Conservation (phyloP, 108 stramenopile genomes). For the Hondaea fermentalgiana region DNA sequence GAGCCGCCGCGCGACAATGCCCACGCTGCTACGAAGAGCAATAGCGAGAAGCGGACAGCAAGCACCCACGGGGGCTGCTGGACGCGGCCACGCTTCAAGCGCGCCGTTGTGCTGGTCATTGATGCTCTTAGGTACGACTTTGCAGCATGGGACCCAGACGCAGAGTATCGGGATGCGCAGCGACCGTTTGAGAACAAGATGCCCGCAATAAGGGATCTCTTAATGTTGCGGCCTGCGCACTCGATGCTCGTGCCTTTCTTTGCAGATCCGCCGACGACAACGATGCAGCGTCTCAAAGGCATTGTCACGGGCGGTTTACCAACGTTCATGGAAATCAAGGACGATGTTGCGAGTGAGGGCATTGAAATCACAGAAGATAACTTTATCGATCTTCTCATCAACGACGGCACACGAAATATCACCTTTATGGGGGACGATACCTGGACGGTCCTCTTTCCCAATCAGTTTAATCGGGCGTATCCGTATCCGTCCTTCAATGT, state of each 20-base stretch:
- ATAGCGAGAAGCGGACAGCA: background rate
- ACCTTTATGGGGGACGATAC: slow-evolving; percentile 95
- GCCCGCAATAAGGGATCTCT: slow-evolving; percentile 36
- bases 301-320: slow-evolving; percentile 89
- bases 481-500: slow-evolving; percentile 94
- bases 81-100: slow-evolving; percentile 63
- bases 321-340: slow-evolving; percentile 73
- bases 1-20: background rate
- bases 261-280: slow-evolving; percentile 97
- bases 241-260: slow-evolving; percentile 70
- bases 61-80: slow-evolving; percentile 43
- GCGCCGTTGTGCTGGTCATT: slow-evolving; percentile 72
- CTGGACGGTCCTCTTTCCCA: slow-evolving; percentile 84
- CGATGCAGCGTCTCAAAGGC: slow-evolving; percentile 93
- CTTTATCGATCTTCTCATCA: slow-evolving; percentile 27
- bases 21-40: background rate
- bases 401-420: slow-evolving; percentile 30
- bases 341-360: slow-evolving; percentile 42
- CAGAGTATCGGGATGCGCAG: background rate
- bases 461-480: slow-evolving; percentile 64
- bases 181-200: slow-evolving; percentile 33
- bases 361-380: slow-evolving; percentile 46
- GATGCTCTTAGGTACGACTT: slow-evolving; percentile 94
- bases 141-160: slow-evolving; percentile 33
- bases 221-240: background rate